phyloP scores from a whole-genome alignment of 768 basidiomycete genomes.

The Pilatotrama ljubarskyi region DNA sequence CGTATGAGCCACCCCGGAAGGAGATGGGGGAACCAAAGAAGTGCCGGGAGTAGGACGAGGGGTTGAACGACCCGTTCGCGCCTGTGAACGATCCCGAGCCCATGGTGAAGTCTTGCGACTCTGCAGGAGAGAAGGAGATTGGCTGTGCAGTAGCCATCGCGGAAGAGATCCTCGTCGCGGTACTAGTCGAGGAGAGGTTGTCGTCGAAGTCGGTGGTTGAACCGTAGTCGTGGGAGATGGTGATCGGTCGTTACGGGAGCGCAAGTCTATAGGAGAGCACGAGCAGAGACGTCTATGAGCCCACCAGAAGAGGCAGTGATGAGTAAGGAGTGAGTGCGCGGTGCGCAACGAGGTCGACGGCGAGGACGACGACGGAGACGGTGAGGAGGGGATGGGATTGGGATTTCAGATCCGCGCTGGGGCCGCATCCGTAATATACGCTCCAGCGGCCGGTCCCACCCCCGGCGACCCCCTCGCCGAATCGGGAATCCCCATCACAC shows the following conservation, averaged over 20 bases:
- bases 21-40: conserved; percentile 70
- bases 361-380: conserved; percentile 5
- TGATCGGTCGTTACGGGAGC: conserved; percentile 2
- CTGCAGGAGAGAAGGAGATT: conserved; percentile 39
- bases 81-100: conserved; percentile 50
- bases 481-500: conserved; percentile 8
- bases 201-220: neutral
- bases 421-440: conserved; percentile 22
- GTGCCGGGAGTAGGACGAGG: conserved; percentile 65
- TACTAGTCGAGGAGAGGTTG: neutral
- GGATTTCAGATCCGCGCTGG: conserved; percentile 14
- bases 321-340: neutral
- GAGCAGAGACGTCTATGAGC: conserved; percentile 3
- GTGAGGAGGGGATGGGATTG: conserved; percentile 8
- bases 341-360: neutral
- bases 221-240: neutral
- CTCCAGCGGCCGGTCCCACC: conserved; percentile 8
- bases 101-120: conserved; percentile 36
- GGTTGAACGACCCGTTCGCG: conserved; percentile 55
- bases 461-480: conserved; percentile 3
- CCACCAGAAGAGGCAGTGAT: neutral
- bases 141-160: conserved; percentile 45
- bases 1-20: conserved; percentile 68
- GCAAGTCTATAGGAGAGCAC: neutral
- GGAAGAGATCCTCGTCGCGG: conserved; percentile 11